Evolutionary conservation across 1,139 yeast species (phyloP).

Genomic region (Meyerozyma guilliermondii): DNA sequence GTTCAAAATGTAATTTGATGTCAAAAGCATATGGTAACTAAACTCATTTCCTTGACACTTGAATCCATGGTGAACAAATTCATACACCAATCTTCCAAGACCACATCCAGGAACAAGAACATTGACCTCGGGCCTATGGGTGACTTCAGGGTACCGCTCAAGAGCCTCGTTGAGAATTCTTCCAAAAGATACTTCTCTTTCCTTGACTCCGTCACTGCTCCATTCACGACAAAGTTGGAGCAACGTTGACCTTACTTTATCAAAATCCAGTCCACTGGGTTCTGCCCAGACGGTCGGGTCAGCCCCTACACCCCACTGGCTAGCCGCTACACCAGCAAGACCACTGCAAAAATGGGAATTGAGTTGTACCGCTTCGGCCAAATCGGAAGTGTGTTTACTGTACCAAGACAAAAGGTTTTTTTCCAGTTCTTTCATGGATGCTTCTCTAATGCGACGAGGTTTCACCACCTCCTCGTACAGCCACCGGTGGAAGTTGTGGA

Average conservation of each 20-base stretch:
- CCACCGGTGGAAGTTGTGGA: constrained; percentile 29
- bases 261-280: constrained; percentile 44
- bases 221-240: constrained; percentile 73
- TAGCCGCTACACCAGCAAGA: constrained; percentile 45
- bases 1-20: constrained; percentile 63
- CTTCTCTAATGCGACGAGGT: constrained; percentile 28
- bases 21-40: constrained; percentile 73
- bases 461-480: constrained; percentile 30
- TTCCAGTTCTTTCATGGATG: constrained; percentile 35
- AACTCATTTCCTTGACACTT: constrained; percentile 82
- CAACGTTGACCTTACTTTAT: constrained; percentile 58
- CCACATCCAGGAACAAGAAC: constrained; percentile 84
- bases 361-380: constrained; percentile 42
- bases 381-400: constrained; percentile 34
- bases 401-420: constrained; percentile 49
- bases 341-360: constrained; percentile 45
- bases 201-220: constrained; percentile 57
- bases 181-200: constrained; percentile 45
- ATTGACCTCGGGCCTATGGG: constrained; percentile 32
- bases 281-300: constrained; percentile 43
- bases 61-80: constrained; percentile 63
- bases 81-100: constrained; percentile 71
- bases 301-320: constrained; percentile 48
- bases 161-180: constrained; percentile 44
- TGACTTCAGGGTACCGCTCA: constrained; percentile 34